Evolutionary conservation across 2,329 filamentous ascomycete genomes (phyloP), one percentile per base, ranked within the genome.

Genomic region (Colletotrichum sp.): DNA sequence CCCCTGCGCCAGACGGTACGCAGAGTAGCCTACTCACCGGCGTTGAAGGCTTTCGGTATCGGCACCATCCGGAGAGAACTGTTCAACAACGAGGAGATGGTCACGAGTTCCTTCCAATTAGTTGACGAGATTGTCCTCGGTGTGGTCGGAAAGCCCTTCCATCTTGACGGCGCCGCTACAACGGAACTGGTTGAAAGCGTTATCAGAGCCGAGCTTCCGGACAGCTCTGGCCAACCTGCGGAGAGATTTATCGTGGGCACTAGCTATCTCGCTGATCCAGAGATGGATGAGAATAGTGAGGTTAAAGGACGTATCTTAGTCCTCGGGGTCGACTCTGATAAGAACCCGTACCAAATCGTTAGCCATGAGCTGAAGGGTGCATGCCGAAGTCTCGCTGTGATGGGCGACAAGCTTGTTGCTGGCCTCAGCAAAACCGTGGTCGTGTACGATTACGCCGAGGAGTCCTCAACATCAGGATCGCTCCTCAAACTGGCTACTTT

Each of bases 241-340:
- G 96, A 99, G 82, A 90, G 96, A 57, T 99, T 99, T 81, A 87
- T 99, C n/a, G 91, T 99, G 8, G 97, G 97, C 8, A 99, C 97
- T 1, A 94, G 94, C 71, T 96, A 94, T 80, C 82, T 96, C 59
- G 88, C 88, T 9, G 92, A 95, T 61, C 91, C 92, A 10, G 87
- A 90, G 12, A 85, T 85, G 4, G 84, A 88, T 21, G 88, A 89
- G 13, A 86, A 89, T 16, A 88, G 78, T 3, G 81, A 71, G 18
- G 24, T 89, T n/a, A 89, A 91, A 48, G 97, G 97, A 1, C 92
- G 96, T 15, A 94, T 99, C 16, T 82, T 99, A 3, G 90, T 99
- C 0, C 91, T 99, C 36, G 96, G 98, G 67, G 92, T 99, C 34
- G 94, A 95, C 67, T 91, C 91, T 72, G 91, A 95, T 68, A 91